Conservation (phyloP, 208 protist genomes). For the Polymyxa betae region DNA sequence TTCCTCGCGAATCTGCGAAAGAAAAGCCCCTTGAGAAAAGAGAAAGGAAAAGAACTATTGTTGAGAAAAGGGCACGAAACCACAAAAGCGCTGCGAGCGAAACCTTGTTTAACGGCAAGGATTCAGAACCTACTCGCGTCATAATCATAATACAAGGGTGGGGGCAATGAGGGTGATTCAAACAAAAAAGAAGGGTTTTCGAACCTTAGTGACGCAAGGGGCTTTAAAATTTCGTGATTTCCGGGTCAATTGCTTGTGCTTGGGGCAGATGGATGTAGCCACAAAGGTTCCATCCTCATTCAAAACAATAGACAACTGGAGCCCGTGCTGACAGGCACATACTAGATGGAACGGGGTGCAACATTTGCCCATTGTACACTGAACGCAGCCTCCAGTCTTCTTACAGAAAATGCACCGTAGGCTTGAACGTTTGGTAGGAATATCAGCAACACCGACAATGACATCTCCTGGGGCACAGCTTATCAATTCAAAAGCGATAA, state of each 20-base stretch:
- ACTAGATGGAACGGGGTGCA: not conserved
- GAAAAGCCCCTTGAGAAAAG: not conserved
- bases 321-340: not conserved
- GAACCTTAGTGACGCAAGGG: too few species aligned
- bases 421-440: not conserved
- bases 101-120: not conserved
- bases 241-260: not conserved
- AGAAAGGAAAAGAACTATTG: not conserved
- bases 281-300: not conserved
- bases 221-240: too few species aligned
- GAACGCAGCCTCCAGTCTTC: slow-evolving; percentile 33
- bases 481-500: too few species aligned
- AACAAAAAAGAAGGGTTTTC: too few species aligned
- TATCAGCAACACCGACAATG: slow-evolving; percentile 11
- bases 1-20: not conserved
- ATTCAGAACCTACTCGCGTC: not conserved
- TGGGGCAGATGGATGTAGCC: not conserved
- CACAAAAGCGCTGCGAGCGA: not conserved
- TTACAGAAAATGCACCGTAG: slow-evolving; percentile 1
- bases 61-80: too few species aligned
- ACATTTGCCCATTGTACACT: slow-evolving; percentile 20
- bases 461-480: slow-evolving; percentile 40
- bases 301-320: not conserved
- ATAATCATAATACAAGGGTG: too few species aligned
- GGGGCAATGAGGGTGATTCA: too few species aligned